phyloP scores from a whole-genome alignment of 495 filamentous ascomycete genomes.

The Daldinia grandis region DNA sequence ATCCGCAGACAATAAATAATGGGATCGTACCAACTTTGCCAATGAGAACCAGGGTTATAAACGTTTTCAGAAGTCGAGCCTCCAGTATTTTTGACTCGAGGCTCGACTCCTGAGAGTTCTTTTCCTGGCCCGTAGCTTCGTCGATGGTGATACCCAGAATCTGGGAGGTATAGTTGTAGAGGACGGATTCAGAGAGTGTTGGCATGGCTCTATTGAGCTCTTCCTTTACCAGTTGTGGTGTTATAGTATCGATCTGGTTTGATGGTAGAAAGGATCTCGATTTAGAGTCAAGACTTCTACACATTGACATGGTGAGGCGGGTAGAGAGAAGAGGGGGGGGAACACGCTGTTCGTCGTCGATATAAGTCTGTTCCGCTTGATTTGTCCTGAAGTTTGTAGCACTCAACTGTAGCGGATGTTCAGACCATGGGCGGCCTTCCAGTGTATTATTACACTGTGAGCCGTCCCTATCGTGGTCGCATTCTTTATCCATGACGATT shows the following conservation, averaged over 20 bases:
- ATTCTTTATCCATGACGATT: constrained; percentile 4
- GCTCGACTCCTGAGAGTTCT: background rate
- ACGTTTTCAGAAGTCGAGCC: constrained; percentile 7
- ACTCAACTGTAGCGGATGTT: background rate
- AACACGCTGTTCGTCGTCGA: background rate
- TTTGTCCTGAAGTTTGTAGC: constrained; percentile 4
- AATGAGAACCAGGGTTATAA: constrained; percentile 21
- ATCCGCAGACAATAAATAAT: constrained; percentile 15
- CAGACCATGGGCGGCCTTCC: background rate
- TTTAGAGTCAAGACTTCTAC: constrained; percentile 9
- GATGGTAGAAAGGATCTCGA: constrained; percentile 19
- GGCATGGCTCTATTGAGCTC: constrained; percentile 23
- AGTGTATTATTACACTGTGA: background rate
- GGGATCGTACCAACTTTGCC: constrained; percentile 12
- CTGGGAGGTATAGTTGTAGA: constrained; percentile 14
- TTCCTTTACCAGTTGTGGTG: constrained; percentile 16
- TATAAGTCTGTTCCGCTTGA: constrained; percentile 9
- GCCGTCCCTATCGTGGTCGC: background rate
- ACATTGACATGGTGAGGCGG: constrained; percentile 16
- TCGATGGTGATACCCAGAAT: background rate
- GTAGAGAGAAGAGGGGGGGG: background rate
- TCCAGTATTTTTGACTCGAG: background rate
- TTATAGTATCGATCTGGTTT: constrained; percentile 17
- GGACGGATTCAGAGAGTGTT: constrained; percentile 5
- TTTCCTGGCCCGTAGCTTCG: background rate